Conservation (phyloP, 1,139 yeast species). For the Lodderomyces pseudojiufengensis region DNA sequence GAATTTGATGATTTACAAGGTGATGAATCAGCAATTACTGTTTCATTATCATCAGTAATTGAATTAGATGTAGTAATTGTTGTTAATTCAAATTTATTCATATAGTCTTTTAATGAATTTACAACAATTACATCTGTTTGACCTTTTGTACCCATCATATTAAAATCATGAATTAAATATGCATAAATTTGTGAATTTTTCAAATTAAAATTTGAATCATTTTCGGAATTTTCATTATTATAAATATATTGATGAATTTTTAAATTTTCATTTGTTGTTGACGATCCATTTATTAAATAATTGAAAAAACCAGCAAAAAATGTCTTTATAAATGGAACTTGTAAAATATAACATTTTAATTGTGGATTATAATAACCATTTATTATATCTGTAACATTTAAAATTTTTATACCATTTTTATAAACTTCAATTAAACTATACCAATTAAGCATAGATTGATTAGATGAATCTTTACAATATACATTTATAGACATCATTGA, state of each 20-base stretch:
- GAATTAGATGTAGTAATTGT: not conserved
- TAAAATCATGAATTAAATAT: constrained; percentile 29
- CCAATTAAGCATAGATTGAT: constrained; percentile 29
- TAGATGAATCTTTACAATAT: constrained; percentile 5
- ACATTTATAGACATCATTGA: constrained; percentile 29
- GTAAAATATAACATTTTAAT: constrained; percentile 23
- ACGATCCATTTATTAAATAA: constrained; percentile 31
- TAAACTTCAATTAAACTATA: constrained; percentile 31
- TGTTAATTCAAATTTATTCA: not conserved
- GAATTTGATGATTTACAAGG: constrained; percentile 24
- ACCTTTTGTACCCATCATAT: constrained; percentile 12
- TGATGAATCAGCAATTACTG: constrained; percentile 40
- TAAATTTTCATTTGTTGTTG: constrained; percentile 22
- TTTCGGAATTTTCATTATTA: constrained; percentile 12
- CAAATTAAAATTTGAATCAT: constrained; percentile 12
- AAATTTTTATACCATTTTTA: constrained; percentile 18
- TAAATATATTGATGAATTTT: constrained; percentile 32
- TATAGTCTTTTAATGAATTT: not conserved
- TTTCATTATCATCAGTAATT: constrained; percentile 36
- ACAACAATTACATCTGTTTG: not conserved
- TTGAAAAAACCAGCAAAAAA: constrained; percentile 42
- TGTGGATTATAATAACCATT: constrained; percentile 29
- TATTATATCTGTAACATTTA: constrained; percentile 29
- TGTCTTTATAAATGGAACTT: constrained; percentile 36
- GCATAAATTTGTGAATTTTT: constrained; percentile 20